These are phyloP conservation scores for Antitrichia curtipendula DNA, from an alignment of 225 moss, liverwort and hornwort genomes.

Conservation along the genomic window DNA sequence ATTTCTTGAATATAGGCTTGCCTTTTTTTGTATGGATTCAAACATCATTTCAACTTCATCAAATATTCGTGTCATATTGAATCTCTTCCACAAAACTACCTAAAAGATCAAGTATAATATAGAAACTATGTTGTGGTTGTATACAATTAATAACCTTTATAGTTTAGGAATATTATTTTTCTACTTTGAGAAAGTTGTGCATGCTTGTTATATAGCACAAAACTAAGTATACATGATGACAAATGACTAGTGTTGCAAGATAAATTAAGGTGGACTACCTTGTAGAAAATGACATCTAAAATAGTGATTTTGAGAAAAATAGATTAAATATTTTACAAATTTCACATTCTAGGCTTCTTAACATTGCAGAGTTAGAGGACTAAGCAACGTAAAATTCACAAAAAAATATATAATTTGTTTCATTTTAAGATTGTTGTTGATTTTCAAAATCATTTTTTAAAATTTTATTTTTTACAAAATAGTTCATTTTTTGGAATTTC, in stretches of 20 bases:
- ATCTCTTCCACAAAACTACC: background rate
- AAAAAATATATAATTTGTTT: background rate
- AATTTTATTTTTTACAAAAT: background rate
- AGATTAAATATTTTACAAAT: background rate
- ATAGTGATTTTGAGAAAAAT: background rate
- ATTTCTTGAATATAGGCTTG: background rate
- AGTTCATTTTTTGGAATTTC: background rate
- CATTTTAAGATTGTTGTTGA: background rate
- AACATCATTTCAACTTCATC: background rate
- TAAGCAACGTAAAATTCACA: background rate
- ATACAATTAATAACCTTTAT: background rate
- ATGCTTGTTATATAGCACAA: rapidly evolving
- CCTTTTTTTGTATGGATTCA: background rate
- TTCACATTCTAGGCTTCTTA: background rate
- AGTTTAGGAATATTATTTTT: rapidly evolving
- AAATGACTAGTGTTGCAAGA: background rate
- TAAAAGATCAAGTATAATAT: background rate
- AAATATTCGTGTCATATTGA: background rate
- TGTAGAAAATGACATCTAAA: rapidly evolving
- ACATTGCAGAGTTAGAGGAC: rapidly evolving
- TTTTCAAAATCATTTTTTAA: background rate
- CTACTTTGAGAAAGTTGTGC: rapidly evolving
- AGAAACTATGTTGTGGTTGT: background rate
- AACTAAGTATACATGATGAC: rapidly evolving
- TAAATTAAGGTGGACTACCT: rapidly evolving